Conservation (phyloP, 2,329 filamentous ascomycete species). For the Scedosporium aurantiacum region DNA sequence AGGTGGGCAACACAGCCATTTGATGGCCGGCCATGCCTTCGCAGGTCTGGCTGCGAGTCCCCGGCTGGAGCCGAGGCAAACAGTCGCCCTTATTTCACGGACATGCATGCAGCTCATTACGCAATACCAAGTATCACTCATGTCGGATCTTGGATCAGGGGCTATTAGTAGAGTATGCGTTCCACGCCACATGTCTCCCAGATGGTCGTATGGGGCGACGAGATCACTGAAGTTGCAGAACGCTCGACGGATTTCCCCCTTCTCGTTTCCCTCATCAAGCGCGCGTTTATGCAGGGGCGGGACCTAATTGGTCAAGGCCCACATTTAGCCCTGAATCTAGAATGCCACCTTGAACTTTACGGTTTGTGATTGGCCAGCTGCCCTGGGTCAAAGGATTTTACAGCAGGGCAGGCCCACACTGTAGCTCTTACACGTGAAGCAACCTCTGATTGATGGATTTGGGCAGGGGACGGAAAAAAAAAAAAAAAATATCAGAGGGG, state of each 20-base stretch:
- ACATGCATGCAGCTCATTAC: no score
- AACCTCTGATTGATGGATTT: background rate
- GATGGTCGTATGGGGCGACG: background rate
- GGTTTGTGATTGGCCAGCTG: background rate
- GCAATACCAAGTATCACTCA: no score
- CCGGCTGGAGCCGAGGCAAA: no score
- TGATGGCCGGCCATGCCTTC: no score
- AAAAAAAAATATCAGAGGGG: background rate
- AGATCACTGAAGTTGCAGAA: background rate
- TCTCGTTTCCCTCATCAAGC: constrained; percentile 14
- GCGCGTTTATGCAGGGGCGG: constrained; percentile 16
- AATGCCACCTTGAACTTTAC: background rate
- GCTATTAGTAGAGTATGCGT: no score
- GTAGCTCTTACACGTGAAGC: background rate
- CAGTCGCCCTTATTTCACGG: no score
- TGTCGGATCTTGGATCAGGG: no score
- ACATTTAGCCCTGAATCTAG: background rate
- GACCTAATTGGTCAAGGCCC: background rate
- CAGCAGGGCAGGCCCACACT: background rate
- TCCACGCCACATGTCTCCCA: background rate
- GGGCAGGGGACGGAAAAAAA: background rate
- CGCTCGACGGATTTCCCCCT: background rate
- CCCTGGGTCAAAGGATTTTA: background rate
- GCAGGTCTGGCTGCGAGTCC: no score
- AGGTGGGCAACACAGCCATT: no score